Evolutionary conservation across 1,284 basidiomycete species (phyloP), one percentile per base, ranked within the genome.

Genomic region (Pyrrhoderma lamaoense): DNA sequence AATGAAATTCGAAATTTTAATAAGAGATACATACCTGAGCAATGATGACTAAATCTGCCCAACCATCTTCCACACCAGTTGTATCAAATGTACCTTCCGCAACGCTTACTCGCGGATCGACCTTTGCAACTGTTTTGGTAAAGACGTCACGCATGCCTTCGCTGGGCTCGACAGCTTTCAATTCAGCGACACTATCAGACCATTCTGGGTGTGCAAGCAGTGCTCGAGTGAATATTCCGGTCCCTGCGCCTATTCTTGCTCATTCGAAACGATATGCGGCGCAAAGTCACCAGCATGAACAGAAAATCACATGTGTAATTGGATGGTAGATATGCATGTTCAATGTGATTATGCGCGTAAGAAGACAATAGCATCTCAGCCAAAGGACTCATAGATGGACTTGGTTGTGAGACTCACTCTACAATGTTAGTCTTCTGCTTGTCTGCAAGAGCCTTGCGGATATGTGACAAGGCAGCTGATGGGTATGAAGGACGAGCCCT

Each of bases 181-280:
- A 64, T 51, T 72, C 61, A 38, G 68, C 68, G 47, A 90, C 69
- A 42, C 63, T 60, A 5, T 65, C 60, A 13, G 72, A 60, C 74
- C 77, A 83, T 42, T 74, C 72, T 5, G 77, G 70, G 63, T 86
- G 75, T 2, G 76, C 73, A 40, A 90, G 69, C 21, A 90, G 64
- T 2, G 85, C 83, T 14, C 87, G 77, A 19, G 88, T 89, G 64
- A 89, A 90, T 45, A 90, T 77, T 3, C 87, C 88, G 2, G 87
- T 89, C 27, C 88, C 88, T 35, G 81, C 66, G 23, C 87, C 82
- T 39, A 87, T 69, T 60, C 83, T 85, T 58, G 19, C 23, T 42
- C n/a, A n/a, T n/a, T n/a, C n/a, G n/a, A n/a, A n/a, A n/a, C n/a
- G n/a, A n/a, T n/a, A n/a, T n/a, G n/a, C n/a, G n/a, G n/a, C n/a